Base-by-base conservation (phyloP, 2,329 filamentous ascomycete species). In the Pseudopyricularia cyperi region DNA sequence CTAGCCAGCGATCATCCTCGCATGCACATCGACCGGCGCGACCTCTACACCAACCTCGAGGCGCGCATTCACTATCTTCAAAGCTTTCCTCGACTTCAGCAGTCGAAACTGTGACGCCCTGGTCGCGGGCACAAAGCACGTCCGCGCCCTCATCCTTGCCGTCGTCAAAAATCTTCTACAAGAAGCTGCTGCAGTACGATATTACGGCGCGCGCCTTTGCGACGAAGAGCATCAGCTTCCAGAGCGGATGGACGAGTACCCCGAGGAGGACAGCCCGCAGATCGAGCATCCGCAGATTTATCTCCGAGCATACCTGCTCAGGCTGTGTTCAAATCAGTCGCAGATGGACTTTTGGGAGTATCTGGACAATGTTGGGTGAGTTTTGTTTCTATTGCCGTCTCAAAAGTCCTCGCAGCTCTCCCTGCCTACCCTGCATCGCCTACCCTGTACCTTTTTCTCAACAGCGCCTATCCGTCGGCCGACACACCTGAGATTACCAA, bases 271-370 rank as follows among this genome's bases (percentile, higher is more conserved):
- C 56, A 84, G 82, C 56, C 84, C 85, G 1, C 83, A 88, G 64
- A 89, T 91, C 57, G 66, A 83, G 58, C 79, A 89, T 61, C 77
- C 87, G 56, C 90, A 90, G 71, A 83, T 85, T 73, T 89, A 90
- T 61, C 65, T 82, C 50, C 71, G 84, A n/a, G 86, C 84, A 51
- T 91, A 90, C 58, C 71, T 91, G 32, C 80, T 76, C 54, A 85
- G 83, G 64, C 69, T 91, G 35, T 89, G 86, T 65, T 83, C 81
- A 5, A 86, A 90, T 60, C 84, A 84, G 0, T 82, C 79, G 50
- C 80, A 79, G 57, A 81, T 87, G 74, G 82, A 87, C 55, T 89
- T 89, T 64, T 91, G 87, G 86, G 79, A 85, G 60, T 91, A 91
- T 62, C 70, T 91, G 46, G 84, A 90, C 68, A 90, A 90, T 66